Evolutionary conservation across 306 rosid genomes (phyloP), one percentile per base, ranked within the genome.

Genomic region (Vigna hirtella): DNA sequence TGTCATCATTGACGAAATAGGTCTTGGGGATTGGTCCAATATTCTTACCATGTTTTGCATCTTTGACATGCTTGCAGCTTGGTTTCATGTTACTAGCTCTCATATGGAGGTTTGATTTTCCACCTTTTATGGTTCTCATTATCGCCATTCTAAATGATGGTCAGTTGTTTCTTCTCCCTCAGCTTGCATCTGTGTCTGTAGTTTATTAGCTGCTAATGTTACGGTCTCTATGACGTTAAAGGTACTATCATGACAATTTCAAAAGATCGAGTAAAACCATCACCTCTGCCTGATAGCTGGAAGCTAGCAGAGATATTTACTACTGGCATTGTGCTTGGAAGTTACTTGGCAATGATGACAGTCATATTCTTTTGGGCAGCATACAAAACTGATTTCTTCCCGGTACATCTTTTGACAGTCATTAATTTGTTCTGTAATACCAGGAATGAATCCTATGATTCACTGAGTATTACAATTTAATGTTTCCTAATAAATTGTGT

Each of bases 251-350:
- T 93, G 98, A 93, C 98, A 66, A 93, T 93, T 52, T 91, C 98
- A 22, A 93, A 93, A 87, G 98, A 93, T 77, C 77, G 98, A 42
- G 98, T 91, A 72, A 91, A 91, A 84, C 98, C 98, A 49, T 93
- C 98, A 82, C 98, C 98, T 48, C 86, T 93, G 66, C 98, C 98
- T 1, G 98, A 93, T 89, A 93, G 96, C 88, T 93, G 98, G 98
- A 93, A 93, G 83, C 86, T 93, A 53, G 71, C 94, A 0, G 98
- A 93, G 82, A 93, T 93, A 85, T 93, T 93, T 76, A 82, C 98
- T 20, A 93, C 98, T 63, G 98, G 98, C 45, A 14, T 93, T 70
- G 81, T 93, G 42, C 98, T 93, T 1, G 98, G 98, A 68, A 82
- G 91, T 81, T 93, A 93, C 91, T 81, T 93, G 91, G 98, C 98